Evolutionary conservation across 441 rosid species (phyloP).

Genomic region (Bruguiera hainesii): DNA sequence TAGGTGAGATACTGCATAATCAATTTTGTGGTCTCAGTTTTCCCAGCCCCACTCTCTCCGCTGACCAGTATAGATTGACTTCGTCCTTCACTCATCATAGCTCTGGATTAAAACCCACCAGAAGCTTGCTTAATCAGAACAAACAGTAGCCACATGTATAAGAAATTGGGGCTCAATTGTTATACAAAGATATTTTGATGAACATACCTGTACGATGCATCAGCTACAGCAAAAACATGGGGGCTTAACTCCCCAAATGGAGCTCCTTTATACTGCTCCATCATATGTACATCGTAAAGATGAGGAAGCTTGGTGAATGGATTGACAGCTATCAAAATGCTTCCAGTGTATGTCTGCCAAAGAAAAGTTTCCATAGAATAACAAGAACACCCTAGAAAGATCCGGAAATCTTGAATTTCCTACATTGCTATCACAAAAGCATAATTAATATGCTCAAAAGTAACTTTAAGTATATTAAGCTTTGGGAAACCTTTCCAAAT

Average conservation of each 20-base stretch:
- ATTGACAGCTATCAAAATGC: conserved; percentile 95
- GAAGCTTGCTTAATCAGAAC: conserved; percentile 10
- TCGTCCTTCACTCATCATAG: conserved; percentile 76
- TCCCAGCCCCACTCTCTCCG: conserved; percentile 99
- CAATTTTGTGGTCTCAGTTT: conserved; percentile 96
- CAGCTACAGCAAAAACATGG: conserved; percentile 98
- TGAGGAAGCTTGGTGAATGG: conserved; percentile 98
- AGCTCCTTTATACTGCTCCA: conserved; percentile 98
- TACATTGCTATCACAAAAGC: not conserved
- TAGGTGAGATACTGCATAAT: conserved; percentile 96
- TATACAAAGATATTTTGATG: not conserved
- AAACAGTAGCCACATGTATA: not conserved
- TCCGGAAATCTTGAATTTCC: not conserved
- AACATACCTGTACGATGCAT: conserved; percentile 83
- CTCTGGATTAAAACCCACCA: conserved; percentile 49
- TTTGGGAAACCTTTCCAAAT: not conserved
- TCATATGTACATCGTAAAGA: conserved; percentile 92
- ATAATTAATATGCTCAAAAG: not conserved
- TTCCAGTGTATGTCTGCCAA: conserved; percentile 90
- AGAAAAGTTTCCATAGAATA: conserved; percentile 8
- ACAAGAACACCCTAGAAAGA: conserved; percentile 6
- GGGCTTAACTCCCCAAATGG: conserved; percentile 97
- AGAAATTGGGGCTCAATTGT: not conserved
- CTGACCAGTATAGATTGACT: conserved; percentile 97
- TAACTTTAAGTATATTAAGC: not conserved